These are phyloP conservation scores for Pythium aphanidermatum DNA, from an alignment of 352 stramenopile genomes.

Conservation along the genomic window DNA sequence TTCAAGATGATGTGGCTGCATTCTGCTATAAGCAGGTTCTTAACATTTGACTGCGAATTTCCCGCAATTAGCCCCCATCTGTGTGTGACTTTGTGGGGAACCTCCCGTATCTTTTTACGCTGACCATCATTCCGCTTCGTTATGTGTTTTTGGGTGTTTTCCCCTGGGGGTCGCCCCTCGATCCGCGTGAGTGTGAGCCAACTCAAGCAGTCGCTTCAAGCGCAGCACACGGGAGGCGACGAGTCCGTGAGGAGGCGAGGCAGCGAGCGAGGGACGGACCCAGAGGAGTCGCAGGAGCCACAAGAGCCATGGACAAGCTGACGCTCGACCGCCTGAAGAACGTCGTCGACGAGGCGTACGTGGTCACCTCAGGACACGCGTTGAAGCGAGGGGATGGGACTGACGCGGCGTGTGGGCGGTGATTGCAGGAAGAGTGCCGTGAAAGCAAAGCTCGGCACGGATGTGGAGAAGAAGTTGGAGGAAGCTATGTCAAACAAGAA, in stretches of 20 bases:
- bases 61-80: no score
- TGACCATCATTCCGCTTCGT: constrained; percentile 14
- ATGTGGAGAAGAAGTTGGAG: constrained; percentile 87
- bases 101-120: constrained; percentile 1
- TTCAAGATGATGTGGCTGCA: no score
- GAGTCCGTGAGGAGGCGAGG: background rate
- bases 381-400: background rate
- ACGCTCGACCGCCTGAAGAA: constrained; percentile 84
- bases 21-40: no score
- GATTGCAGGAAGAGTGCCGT: constrained; percentile 69
- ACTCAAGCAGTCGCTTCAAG: constrained; percentile 1
- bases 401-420: background rate
- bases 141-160: constrained; percentile 21
- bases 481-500: constrained; percentile 99
- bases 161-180: constrained; percentile 15
- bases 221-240: constrained; percentile 2
- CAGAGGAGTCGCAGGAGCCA: constrained; percentile 3
- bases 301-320: constrained; percentile 69
- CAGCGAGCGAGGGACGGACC: background rate
- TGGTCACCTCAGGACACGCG: constrained; percentile 5
- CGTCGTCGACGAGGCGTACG: constrained; percentile 84
- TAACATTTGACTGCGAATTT: no score
- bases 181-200: background rate
- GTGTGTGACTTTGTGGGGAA: background rate
- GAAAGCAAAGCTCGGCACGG: constrained; percentile 82